Conservation (phyloP, 169 alveolate species). For the Blepharisma undulans region DNA sequence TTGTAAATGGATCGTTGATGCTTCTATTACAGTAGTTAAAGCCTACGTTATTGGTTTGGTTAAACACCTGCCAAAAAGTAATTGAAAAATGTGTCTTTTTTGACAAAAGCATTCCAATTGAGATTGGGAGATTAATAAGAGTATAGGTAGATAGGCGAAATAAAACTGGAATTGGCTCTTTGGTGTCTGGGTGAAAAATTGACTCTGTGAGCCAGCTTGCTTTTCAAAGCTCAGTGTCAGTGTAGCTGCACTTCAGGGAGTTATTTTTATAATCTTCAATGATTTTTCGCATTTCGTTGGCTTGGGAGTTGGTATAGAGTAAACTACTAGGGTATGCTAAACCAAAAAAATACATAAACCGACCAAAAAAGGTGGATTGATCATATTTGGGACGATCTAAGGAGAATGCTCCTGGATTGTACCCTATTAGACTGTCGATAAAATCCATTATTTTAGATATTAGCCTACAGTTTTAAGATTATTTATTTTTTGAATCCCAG, state of each 20-base stretch:
- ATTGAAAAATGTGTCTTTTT: conserved; percentile 33
- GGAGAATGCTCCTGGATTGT: not conserved
- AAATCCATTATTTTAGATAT: too few species aligned
- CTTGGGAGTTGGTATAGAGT: not conserved
- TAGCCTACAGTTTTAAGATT: not conserved
- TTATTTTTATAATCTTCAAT: conserved; percentile 17
- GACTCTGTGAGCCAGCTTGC: not conserved
- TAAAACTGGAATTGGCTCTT: not conserved
- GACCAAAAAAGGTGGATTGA: not conserved
- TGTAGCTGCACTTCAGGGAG: not conserved
- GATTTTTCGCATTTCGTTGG: not conserved
- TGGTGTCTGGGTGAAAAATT: conserved; percentile 35
- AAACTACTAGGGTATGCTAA: not conserved
- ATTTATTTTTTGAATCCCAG: not conserved
- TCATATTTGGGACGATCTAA: conserved; percentile 8
- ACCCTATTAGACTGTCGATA: not conserved
- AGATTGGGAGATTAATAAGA: conserved; percentile 51
- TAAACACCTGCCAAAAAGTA: conserved; percentile 55
- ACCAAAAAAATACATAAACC: not conserved
- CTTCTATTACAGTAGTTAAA: conserved; percentile 62
- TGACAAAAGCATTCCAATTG: conserved; percentile 46
- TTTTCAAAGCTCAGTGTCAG: conserved; percentile 17
- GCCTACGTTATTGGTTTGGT: conserved; percentile 63
- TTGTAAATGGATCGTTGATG: conserved; percentile 37
- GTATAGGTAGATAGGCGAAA: conserved; percentile 48